Evolutionary conservation across 805 yeast genomes (phyloP).

Genomic region (Myxozyma mucilagina): DNA sequence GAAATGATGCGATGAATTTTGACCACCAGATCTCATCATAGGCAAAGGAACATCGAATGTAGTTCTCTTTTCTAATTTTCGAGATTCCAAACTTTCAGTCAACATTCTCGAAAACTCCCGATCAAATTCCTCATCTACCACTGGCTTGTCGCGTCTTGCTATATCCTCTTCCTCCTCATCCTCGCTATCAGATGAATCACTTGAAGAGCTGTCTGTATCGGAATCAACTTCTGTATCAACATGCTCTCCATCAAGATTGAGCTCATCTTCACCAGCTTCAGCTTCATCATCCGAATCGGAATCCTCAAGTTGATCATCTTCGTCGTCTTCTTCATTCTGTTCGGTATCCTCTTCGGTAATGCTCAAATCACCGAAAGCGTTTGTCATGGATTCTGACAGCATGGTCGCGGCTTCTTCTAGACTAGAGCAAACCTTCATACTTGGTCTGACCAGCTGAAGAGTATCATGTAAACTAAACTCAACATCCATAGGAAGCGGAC

Average conservation of each 20-base stretch:
- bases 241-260: background rate
- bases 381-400: constrained; percentile 37
- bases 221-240: constrained; percentile 6
- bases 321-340: constrained; percentile 17
- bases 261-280: constrained; percentile 10
- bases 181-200: background rate
- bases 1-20: constrained; percentile 1
- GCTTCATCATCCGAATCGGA: constrained; percentile 17
- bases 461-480: constrained; percentile 54
- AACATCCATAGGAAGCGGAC: constrained; percentile 61
- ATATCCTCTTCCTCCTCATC: constrained; percentile 15
- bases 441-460: constrained; percentile 41
- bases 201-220: background rate
- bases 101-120: constrained; percentile 30
- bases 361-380: constrained; percentile 17
- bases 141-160: constrained; percentile 9
- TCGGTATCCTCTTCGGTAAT: background rate
- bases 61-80: constrained; percentile 22
- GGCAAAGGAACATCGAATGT: constrained; percentile 33
- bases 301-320: constrained; percentile 3
- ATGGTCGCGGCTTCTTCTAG: constrained; percentile 48
- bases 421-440: constrained; percentile 43
- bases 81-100: constrained; percentile 29
- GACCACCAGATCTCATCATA: constrained; percentile 10
- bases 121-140: constrained; percentile 31